Evolutionary conservation across 2,329 filamentous ascomycete genomes (phyloP).

Genomic region (Cercospora sesami): DNA sequence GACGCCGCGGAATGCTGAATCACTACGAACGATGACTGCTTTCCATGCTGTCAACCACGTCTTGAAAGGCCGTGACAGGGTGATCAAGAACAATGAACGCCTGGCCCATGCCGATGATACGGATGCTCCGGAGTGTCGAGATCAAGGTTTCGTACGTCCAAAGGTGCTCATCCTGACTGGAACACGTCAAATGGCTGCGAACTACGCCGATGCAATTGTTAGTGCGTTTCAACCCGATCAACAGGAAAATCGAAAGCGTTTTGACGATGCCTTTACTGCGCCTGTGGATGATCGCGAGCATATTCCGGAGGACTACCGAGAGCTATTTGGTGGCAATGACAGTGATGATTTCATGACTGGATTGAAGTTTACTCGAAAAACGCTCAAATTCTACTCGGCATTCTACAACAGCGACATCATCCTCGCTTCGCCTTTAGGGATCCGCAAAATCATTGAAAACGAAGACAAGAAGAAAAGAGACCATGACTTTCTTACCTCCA

Average conservation of each 20-base stretch:
- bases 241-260: slow-evolving; percentile 91
- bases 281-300: slow-evolving; percentile 63
- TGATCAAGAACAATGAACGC: slow-evolving; percentile 88
- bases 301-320: slow-evolving; percentile 81
- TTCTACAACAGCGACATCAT: slow-evolving; percentile 98
- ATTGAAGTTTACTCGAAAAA: slow-evolving; percentile 96
- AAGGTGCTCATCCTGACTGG: slow-evolving; percentile 90
- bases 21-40: slow-evolving; percentile 70
- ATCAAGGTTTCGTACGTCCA: slow-evolving; percentile 93
- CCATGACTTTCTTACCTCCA: slow-evolving; percentile 87
- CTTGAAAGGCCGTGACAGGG: slow-evolving; percentile 85
- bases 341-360: slow-evolving; percentile 96
- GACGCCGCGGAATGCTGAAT: slow-evolving; percentile 65
- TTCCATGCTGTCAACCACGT: slow-evolving; percentile 90
- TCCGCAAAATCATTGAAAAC: slow-evolving; percentile 86
- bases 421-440: slow-evolving; percentile 81
- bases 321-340: slow-evolving; percentile 90
- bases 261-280: slow-evolving; percentile 77
- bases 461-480: slow-evolving; percentile 71
- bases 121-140: slow-evolving; percentile 70
- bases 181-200: slow-evolving; percentile 81
- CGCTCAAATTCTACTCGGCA: slow-evolving; percentile 87
- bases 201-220: slow-evolving; percentile 74
- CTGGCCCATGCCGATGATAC: slow-evolving; percentile 59
- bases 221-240: slow-evolving; percentile 78